Evolutionary conservation across 805 yeast species (phyloP), one percentile per base, ranked within the genome.

Genomic region (Nakazawaea wickerhamii): DNA sequence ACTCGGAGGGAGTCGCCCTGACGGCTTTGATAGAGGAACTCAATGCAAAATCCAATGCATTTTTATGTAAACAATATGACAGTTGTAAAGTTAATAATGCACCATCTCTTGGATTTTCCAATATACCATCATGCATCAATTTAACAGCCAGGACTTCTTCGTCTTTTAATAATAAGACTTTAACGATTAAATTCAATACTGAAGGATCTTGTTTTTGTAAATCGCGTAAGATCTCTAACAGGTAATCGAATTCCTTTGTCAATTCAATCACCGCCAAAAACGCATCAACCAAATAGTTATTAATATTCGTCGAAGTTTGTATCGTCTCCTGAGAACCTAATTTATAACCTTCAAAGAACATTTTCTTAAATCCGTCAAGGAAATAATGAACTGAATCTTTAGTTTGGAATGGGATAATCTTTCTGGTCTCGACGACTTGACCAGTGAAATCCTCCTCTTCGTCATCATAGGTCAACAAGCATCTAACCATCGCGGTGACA

Each of bases 351-450:
- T 73, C 71, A 50, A 64, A 66, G 56, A 82, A 88, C 45, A 88
- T 69, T 40, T 62, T 57, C 58, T 81, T 88, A 57, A 84, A 84
- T 1, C 81, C 85, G 18, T 65, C 63, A 41, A 86, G 58, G 55
- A 87, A 87, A 40, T 62, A 59, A 41, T 64, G 63, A 2, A 82
- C 79, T 11, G 69, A 61, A 23, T 65, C 70, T 8, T 66, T 64
- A 25, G 62, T 64, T 21, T 69, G 56, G 47, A 93, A 74, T 4
- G 97, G 97, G 53, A 88, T 84, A 44, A 87, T 70, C 46, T 83
- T 79, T 50, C 96, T 75, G 30, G 93, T 83, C 57, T 90, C 95
- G 8, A 89, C 95, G 43, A 93, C 73, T 39, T 76, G 71, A 7
- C 46, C 46, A 36, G 71, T 69, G 54, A 66, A 84, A 64, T 63